phyloP scores from a whole-genome alignment of 306 rosid species.

The Rubus parviflorus region DNA sequence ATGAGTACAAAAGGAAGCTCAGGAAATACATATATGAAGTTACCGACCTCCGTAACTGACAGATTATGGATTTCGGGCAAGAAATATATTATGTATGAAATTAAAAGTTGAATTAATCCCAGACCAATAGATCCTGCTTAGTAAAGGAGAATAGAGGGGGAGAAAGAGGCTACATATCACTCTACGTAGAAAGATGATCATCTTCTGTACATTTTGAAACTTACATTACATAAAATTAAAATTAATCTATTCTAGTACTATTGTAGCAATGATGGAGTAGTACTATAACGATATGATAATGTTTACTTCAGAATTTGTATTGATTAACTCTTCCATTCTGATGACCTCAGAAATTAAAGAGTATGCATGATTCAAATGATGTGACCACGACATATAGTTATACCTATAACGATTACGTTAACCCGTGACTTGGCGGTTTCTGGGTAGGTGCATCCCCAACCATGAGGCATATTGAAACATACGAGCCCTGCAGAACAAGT shows the following conservation, averaged over 20 bases:
- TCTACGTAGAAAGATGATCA: not conserved
- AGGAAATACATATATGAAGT: not conserved
- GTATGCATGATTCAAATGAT: not conserved
- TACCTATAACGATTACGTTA: constrained; percentile 17
- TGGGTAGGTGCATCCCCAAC: not conserved
- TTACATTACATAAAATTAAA: not conserved
- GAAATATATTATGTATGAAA: not conserved
- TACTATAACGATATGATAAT: not conserved
- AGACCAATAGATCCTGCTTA: not conserved
- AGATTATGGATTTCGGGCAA: too few species aligned
- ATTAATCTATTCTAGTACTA: not conserved
- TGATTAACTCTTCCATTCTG: not conserved
- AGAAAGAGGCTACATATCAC: not conserved
- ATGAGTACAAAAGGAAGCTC: not conserved
- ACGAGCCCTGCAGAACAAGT: not conserved
- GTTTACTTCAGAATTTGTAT: not conserved
- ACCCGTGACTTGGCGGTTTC: not conserved
- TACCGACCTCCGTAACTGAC: too few species aligned
- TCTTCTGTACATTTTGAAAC: not conserved
- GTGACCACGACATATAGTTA: not conserved
- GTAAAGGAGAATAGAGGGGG: too few species aligned
- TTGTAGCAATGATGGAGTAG: not conserved
- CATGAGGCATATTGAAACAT: not conserved
- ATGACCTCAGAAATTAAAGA: not conserved
- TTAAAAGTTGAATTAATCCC: not conserved